Evolutionary conservation across 2,329 filamentous ascomycete genomes (phyloP), one percentile per base, ranked within the genome.

Genomic region (Clarireedia homoeocarpa): DNA sequence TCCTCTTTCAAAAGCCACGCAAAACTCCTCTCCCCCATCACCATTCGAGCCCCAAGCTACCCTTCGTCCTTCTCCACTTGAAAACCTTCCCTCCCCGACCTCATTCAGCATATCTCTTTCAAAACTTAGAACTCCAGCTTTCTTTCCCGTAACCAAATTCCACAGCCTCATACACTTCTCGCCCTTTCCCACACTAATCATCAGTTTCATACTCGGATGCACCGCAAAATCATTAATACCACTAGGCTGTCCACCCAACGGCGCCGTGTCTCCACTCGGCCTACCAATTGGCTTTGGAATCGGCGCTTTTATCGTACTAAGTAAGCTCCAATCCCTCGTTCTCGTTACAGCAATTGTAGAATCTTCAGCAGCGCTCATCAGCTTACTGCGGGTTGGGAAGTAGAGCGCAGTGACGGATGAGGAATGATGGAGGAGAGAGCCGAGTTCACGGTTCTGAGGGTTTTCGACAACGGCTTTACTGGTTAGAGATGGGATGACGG

Each of bases 121-220:
- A 70, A 97, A 97, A 69, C 89, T 94, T 64, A 99, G 74, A 52
- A 96, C 91, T 30, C 91, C 90, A 0, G 91, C 91, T 74, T 96
- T 96, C 75, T 92, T 95, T 15, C 91, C 94, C 2, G 92, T 97
- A 62, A 97, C 91, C 61, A 99, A 71, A 68, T 99, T 97, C 94
- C 94, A 99, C 62, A 97, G 72, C 61, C 94, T 78, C 88, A 99
- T 95, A 67, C 86, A 90, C 62, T 84, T 85, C 74, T 99, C 94
- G 62, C 91, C 91, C 66, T 86, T 89, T 63, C 89, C 87, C 7
- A 97, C 91, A 64, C 84, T 95, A 58, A 99, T 83, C 89, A 97
- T 96, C 51, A 99, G 77, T 74, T 96, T 97, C 81, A 95, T 89
- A 70, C 89, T 95, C 0, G 94, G 92, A 70, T 99, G 94, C 26